Evolutionary conservation across 495 filamentous ascomycete genomes (phyloP).

Genomic region (Neurospora sp.): DNA sequence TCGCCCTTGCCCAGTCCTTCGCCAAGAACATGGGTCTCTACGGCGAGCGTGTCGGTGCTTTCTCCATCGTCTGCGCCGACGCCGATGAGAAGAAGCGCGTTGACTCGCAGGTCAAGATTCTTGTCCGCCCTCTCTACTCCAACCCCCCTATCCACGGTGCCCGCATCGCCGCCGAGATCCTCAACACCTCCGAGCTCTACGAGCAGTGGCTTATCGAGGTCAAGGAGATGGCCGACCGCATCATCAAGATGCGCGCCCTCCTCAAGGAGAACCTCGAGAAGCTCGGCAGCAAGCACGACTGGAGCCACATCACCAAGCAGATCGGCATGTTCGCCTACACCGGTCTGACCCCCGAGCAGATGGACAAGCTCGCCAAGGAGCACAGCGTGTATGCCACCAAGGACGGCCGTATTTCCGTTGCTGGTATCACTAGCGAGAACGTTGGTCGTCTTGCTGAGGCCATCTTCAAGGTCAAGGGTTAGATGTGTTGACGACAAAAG

Average conservation of each 20-base stretch:
- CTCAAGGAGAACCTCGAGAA: constrained; percentile 90
- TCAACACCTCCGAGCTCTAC: constrained; percentile 80
- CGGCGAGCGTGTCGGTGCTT: constrained; percentile 94
- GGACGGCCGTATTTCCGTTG: constrained; percentile 95
- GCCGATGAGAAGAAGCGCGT: constrained; percentile 91
- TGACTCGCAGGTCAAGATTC: constrained; percentile 96
- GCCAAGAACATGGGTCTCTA: constrained; percentile 99
- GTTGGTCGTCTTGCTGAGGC: constrained; percentile 87
- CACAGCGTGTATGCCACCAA: constrained; percentile 97
- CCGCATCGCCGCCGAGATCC: constrained; percentile 83
- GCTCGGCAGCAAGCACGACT: constrained; percentile 90
- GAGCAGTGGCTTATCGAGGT: constrained; percentile 93
- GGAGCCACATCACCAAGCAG: constrained; percentile 96
- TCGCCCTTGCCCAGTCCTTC: constrained; percentile 86
- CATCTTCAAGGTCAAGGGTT: constrained; percentile 84
- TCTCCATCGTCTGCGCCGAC: constrained; percentile 78
- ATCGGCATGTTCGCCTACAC: constrained; percentile 99
- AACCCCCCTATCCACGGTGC: constrained; percentile 96
- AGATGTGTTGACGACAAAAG: constrained; percentile 4
- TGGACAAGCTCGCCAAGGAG: constrained; percentile 88
- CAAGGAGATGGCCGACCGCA: constrained; percentile 97
- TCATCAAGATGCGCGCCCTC: constrained; percentile 92
- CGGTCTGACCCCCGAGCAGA: constrained; percentile 83
- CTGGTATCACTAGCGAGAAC: constrained; percentile 88
- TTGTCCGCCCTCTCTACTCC: constrained; percentile 94